These are phyloP conservation scores for Colletotrichum sp. DNA, from an alignment of 2,329 filamentous ascomycete species.

Conservation along the genomic window DNA sequence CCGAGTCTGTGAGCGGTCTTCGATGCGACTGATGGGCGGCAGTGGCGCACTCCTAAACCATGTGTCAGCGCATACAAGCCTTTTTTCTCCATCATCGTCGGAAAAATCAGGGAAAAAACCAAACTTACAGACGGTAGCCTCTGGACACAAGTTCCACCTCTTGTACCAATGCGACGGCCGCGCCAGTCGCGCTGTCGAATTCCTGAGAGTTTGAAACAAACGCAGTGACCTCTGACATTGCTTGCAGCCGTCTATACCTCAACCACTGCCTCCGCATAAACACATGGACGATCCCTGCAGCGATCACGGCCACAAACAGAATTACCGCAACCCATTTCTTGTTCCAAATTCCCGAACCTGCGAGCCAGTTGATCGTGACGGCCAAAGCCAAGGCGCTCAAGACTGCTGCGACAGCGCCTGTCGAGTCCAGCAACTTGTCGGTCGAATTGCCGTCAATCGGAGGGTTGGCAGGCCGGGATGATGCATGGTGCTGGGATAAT, in stretches of 20 bases:
- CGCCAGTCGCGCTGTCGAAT: constrained; percentile 78
- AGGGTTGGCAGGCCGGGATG: constrained; percentile 23
- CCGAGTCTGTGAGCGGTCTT: constrained; percentile 79
- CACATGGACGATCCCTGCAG: constrained; percentile 68
- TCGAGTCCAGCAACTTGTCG: constrained; percentile 41
- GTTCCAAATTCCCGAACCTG: constrained; percentile 57
- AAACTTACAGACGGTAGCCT: constrained; percentile 79
- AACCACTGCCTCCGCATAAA: constrained; percentile 83
- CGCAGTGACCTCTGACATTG: constrained; percentile 69
- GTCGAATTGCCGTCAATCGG: constrained; percentile 27
- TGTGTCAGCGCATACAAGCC: constrained; percentile 7
- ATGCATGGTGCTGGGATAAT: constrained; percentile 40
- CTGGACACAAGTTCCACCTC: constrained; percentile 95
- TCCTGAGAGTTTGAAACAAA: constrained; percentile 79
- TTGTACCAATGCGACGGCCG: constrained; percentile 82
- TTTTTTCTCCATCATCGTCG: not conserved
- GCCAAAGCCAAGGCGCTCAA: constrained; percentile 71
- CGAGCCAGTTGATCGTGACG: constrained; percentile 75
- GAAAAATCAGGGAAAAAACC: not conserved
- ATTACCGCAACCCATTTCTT: constrained; percentile 58
- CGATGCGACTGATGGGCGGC: constrained; percentile 89
- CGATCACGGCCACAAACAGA: constrained; percentile 51
- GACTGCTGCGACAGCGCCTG: constrained; percentile 58
- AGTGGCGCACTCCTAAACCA: constrained; percentile 77
- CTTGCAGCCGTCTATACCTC: constrained; percentile 76